Base-by-base conservation (phyloP, 1,284 basidiomycete species). In the Stereum hirsutum region DNA sequence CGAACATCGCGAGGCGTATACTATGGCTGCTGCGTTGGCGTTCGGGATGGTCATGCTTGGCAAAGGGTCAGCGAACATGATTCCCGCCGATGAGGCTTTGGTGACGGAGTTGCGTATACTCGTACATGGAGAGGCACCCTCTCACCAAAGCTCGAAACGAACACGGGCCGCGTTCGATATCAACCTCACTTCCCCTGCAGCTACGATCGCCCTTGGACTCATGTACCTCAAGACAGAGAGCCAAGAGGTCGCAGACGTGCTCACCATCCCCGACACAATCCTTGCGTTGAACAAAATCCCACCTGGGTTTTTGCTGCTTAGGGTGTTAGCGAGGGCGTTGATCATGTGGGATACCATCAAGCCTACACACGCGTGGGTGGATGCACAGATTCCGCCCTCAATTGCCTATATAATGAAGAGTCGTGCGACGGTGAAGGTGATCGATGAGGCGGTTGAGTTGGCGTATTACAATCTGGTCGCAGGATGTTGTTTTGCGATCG, bases 41-140 rank as follows among this genome's bases (percentile, higher is more conserved):
- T 96, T 96, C 56, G 96, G 96, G 0, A 86, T 97, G 74, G 87
- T 96, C 60, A 94, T 97, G 84, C 75, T 99, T 5, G 93, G 90
- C 6, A 85, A 82, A 52, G 92, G 92, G 0, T 76, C 81, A 0
- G 67, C 42, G 33, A 36, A 41, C 20, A 41, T 74, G 4, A 77
- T 81, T 39, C 85, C 85, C 2, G 87, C 88, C 1, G 90, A 94
- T 53, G 63, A 81, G 46, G 68, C 70, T 12, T 68, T 89, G 46
- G 63, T 92, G 14, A 69, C 75, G 20, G 74, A 81, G 14, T 62
- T 94, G 28, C 77, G 75, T 25, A 61, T 76, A 14, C 73, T 89
- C 27, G 76, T 93, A 39, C 81, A 87, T 44, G 89, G 89, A 12
- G 80, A 87, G 55, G 61, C 67, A 2, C 64, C 66, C 46, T 55